phyloP scores from a whole-genome alignment of 2,329 filamentous ascomycete genomes.

The Chalaropsis ovoidea region DNA sequence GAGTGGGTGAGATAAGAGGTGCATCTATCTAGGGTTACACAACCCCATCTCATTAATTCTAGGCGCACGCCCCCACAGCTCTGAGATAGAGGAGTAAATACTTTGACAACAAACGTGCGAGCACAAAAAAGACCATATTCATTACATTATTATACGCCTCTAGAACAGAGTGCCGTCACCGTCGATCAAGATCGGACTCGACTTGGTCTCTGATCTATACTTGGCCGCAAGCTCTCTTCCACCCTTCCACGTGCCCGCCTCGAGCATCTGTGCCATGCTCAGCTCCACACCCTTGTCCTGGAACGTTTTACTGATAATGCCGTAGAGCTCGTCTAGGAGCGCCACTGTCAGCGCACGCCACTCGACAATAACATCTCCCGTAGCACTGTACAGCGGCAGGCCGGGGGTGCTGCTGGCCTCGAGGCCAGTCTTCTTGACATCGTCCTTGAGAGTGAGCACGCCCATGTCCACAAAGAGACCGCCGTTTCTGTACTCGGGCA shows the following conservation, averaged over 20 bases:
- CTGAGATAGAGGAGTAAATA: no score
- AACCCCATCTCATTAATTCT: not conserved
- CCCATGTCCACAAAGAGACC: constrained; percentile 55
- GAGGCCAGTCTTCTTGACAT: constrained; percentile 37
- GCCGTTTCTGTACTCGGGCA: constrained; percentile 64
- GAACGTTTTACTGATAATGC: constrained; percentile 35
- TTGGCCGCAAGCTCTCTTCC: constrained; percentile 73
- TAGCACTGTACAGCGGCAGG: constrained; percentile 43
- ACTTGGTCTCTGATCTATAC: constrained; percentile 66
- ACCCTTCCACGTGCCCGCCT: constrained; percentile 50
- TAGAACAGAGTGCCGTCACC: constrained; percentile 76
- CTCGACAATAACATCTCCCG: constrained; percentile 50
- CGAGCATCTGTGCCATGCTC: constrained; percentile 42
- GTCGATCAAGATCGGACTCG: constrained; percentile 71
- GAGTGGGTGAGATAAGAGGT: constrained; percentile 7
- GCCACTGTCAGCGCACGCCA: constrained; percentile 51
- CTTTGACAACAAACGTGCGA: not conserved
- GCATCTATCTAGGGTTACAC: constrained; percentile 15
- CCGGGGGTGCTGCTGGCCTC: constrained; percentile 32
- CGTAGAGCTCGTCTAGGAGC: constrained; percentile 43
- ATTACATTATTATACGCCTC: not conserved
- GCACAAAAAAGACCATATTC: not conserved
- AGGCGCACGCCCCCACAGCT: no score
- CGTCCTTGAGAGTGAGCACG: constrained; percentile 42
- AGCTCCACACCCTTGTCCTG: constrained; percentile 33